Percentiles rank a stretch among this genome's conserved stretches.
phyloP scores from a whole-genome alignment of 1,139 yeast species.

The Barnettozyma hawaiiensis region DNA sequence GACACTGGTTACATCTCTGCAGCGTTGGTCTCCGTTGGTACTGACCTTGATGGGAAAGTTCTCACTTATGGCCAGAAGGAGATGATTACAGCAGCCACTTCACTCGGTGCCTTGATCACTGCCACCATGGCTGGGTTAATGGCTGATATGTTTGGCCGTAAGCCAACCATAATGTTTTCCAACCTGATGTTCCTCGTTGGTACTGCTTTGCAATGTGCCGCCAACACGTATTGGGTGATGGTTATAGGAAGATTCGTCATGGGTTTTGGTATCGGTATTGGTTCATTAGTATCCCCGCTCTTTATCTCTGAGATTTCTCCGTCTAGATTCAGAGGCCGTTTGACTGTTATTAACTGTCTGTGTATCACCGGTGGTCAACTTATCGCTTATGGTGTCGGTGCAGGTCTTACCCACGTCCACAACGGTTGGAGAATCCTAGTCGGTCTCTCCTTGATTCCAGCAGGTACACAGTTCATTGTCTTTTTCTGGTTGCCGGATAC shows the following conservation, averaged over 20 bases:
- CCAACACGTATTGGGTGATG: slow-evolving; percentile 86
- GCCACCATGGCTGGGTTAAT: slow-evolving; percentile 70
- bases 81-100: slow-evolving; percentile 90
- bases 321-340: slow-evolving; percentile 81
- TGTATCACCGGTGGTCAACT: slow-evolving; percentile 81
- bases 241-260: slow-evolving; percentile 82
- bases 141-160: slow-evolving; percentile 82
- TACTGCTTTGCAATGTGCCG: slow-evolving; percentile 74
- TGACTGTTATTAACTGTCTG: slow-evolving; percentile 47
- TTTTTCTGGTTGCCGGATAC: slow-evolving; percentile 92
- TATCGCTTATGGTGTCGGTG: slow-evolving; percentile 88
- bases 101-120: slow-evolving; percentile 83
- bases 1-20: slow-evolving; percentile 95
- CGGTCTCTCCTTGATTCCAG: slow-evolving; percentile 85
- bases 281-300: slow-evolving; percentile 84
- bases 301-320: slow-evolving; percentile 93
- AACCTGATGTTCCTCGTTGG: slow-evolving; percentile 78
- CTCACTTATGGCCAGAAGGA: slow-evolving; percentile 77
- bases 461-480: slow-evolving; percentile 66
- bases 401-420: slow-evolving; percentile 66
- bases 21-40: slow-evolving; percentile 79
- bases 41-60: slow-evolving; percentile 52
- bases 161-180: slow-evolving; percentile 71
- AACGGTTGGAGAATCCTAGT: slow-evolving; percentile 94
- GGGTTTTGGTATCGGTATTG: slow-evolving; percentile 96